Conservation (phyloP, 768 basidiomycete genomes). For the Hericium erinaceus region DNA sequence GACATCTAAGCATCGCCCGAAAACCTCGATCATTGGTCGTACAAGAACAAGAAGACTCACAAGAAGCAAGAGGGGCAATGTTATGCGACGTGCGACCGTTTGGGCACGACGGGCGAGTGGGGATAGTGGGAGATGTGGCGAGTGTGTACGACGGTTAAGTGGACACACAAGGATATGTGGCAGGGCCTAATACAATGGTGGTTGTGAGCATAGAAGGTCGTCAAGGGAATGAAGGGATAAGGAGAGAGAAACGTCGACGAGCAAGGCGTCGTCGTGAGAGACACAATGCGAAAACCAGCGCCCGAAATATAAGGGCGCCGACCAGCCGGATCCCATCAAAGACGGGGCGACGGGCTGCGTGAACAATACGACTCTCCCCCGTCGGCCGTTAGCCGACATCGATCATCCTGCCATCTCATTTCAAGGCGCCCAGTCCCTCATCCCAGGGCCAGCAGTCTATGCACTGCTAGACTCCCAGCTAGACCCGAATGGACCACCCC, state of each 20-base stretch:
- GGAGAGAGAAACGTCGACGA: conserved; percentile 16
- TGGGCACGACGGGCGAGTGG: conserved; percentile 7
- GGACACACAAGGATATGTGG: conserved; percentile 1
- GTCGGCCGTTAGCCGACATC: not conserved
- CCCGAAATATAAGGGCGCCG: conserved; percentile 27
- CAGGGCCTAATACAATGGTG: conserved; percentile 10
- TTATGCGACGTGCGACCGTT: not conserved
- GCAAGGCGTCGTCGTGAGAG: conserved; percentile 17
- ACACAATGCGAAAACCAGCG: conserved; percentile 15
- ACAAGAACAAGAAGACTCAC: not conserved
- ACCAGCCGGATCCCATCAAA: conserved; percentile 1
- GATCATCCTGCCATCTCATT: not conserved
- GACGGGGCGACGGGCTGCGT: not conserved
- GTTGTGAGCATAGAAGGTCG: conserved; percentile 20
- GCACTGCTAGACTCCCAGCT: too few species aligned
- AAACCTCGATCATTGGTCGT: not conserved
- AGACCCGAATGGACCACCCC: too few species aligned
- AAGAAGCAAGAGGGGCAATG: not conserved
- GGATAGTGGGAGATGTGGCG: conserved; percentile 21
- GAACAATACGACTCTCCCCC: not conserved
- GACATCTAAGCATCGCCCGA: too few species aligned
- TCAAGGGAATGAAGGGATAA: conserved; percentile 24
- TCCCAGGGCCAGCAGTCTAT: too few species aligned
- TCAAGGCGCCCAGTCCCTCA: too few species aligned
- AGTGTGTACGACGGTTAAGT: conserved; percentile 9